Percentiles rank a stretch among this genome's conserved stretches.
These are phyloP conservation scores for Wickerhamiella australiensis DNA, from an alignment of 805 yeast species.

Conservation along the genomic window DNA sequence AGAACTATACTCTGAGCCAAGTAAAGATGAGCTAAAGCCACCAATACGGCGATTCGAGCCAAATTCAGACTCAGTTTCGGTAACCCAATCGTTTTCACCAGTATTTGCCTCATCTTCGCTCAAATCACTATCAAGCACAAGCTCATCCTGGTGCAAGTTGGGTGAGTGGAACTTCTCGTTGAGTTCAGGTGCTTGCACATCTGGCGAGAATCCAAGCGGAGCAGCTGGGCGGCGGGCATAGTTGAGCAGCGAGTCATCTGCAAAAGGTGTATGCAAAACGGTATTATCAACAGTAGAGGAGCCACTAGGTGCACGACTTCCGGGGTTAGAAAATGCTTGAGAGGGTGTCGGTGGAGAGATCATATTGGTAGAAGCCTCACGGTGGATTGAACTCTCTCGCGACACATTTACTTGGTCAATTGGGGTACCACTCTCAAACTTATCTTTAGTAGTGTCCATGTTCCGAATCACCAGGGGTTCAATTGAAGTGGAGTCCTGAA, in stretches of 20 bases:
- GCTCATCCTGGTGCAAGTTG: not conserved
- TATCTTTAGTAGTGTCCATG: not conserved
- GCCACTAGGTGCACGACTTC: conserved; percentile 1
- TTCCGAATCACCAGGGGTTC: conserved; percentile 1
- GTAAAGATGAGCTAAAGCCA: conserved; percentile 4
- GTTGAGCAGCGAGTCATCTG: not conserved
- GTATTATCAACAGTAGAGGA: not conserved
- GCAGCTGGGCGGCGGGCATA: conserved; percentile 6
- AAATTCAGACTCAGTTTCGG: conserved; percentile 6
- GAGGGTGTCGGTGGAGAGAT: conserved; percentile 4
- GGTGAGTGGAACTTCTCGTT: conserved; percentile 5
- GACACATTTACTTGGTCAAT: not conserved
- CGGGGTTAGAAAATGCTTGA: not conserved
- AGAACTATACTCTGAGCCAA: not conserved
- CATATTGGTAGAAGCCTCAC: conserved; percentile 1
- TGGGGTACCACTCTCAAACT: not conserved
- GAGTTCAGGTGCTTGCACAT: conserved; percentile 1
- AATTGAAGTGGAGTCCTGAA: not conserved
- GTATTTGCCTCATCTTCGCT: conserved; percentile 4
- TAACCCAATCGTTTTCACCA: conserved; percentile 7
- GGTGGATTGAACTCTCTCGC: not conserved
- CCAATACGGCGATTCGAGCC: conserved; percentile 3
- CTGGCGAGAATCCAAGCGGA: conserved; percentile 1
- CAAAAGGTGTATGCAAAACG: not conserved
- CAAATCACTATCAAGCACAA: conserved; percentile 7